Evolutionary conservation across 2,329 filamentous ascomycete genomes (phyloP).

Genomic region (Tolypocladium sp.): DNA sequence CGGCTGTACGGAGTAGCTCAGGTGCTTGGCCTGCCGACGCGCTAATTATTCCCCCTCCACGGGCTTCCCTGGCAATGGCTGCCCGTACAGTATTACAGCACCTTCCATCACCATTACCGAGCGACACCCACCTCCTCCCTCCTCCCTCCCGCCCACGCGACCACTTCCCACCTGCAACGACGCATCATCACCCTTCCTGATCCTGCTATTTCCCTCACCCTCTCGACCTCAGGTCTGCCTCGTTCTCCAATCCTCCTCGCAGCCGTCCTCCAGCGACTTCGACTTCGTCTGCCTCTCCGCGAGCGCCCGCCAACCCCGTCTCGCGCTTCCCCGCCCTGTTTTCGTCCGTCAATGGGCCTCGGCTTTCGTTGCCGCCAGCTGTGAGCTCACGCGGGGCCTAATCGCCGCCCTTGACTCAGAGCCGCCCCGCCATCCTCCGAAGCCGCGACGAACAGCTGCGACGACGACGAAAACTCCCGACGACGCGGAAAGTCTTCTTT

Average conservation of each 20-base stretch:
- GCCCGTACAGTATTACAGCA: no score
- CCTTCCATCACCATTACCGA: background rate
- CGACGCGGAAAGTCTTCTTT: background rate
- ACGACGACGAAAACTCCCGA: background rate
- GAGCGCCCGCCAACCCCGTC: background rate
- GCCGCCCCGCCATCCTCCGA: conserved; percentile 8
- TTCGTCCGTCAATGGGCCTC: conserved; percentile 2
- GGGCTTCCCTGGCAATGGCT: no score
- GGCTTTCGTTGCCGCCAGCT: conserved; percentile 3
- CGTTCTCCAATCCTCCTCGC: background rate
- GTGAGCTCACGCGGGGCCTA: conserved; percentile 9
- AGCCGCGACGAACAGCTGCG: conserved; percentile 3
- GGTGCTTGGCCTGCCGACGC: no score
- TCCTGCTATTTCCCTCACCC: background rate
- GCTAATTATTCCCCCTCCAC: no score
- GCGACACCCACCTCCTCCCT: background rate
- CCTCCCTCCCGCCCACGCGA: background rate
- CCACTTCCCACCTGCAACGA: background rate
- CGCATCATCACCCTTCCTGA: background rate
- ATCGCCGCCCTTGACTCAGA: conserved; percentile 13
- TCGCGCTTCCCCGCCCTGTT: background rate
- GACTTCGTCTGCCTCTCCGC: background rate
- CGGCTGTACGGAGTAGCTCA: no score
- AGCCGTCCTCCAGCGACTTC: background rate
- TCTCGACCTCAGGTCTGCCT: background rate